Conservation (phyloP, 108 stramenopile genomes). For the Cylindrotheca fusiformis region DNA sequence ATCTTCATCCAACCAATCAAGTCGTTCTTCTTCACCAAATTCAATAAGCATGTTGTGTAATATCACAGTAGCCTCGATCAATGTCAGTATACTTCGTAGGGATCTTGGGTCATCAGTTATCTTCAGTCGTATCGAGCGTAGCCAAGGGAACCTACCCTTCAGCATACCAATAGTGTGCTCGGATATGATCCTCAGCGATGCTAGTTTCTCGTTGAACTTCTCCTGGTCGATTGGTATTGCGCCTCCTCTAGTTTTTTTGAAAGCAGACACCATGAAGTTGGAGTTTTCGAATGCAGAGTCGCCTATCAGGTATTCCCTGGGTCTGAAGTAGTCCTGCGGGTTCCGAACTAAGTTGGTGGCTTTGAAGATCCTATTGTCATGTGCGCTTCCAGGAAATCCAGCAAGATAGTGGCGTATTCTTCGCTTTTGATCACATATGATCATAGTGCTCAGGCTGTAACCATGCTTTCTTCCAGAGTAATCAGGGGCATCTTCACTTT, state of each 20-base stretch:
- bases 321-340: not conserved
- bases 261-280: not conserved
- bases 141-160: slow-evolving; percentile 24
- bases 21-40: not conserved
- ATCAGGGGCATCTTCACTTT: slow-evolving; percentile 14
- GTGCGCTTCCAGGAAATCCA: slow-evolving; percentile 5
- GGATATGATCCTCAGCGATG: slow-evolving; percentile 4
- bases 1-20: not conserved
- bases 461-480: slow-evolving; percentile 24
- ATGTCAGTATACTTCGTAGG: not conserved
- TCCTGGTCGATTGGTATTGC: not conserved
- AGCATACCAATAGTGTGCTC: slow-evolving; percentile 22
- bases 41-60: slow-evolving; percentile 12
- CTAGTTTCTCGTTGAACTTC: slow-evolving; percentile 12
- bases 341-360: not conserved
- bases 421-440: slow-evolving; percentile 28
- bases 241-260: not conserved
- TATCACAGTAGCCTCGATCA: not conserved
- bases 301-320: slow-evolving; percentile 3
- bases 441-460: slow-evolving; percentile 14
- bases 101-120: slow-evolving; percentile 4
- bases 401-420: slow-evolving; percentile 11
- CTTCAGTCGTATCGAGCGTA: slow-evolving; percentile 7
- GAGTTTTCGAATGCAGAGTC: slow-evolving; percentile 11
- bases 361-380: slow-evolving; percentile 14